Conservation (phyloP, 169 alveolate genomes). For the Babesia microti region DNA sequence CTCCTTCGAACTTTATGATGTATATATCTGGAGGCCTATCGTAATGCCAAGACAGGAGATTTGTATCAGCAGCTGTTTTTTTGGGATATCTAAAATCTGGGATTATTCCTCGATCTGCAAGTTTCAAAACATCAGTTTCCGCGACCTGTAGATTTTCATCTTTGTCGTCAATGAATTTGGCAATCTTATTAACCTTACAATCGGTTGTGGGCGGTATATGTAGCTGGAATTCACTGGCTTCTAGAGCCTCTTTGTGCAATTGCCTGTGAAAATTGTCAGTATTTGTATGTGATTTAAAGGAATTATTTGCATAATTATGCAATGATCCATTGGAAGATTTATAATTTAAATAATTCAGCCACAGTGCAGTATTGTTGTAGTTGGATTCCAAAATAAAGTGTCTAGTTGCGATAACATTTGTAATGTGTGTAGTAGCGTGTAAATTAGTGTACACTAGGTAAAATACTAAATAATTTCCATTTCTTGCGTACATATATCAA, state of each 20-base stretch:
- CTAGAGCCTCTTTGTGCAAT: constrained; percentile 14
- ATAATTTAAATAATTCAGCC: too few relatives aligned
- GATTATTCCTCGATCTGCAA: constrained; percentile 18
- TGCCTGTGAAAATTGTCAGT: too few relatives aligned
- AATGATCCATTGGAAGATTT: too few relatives aligned
- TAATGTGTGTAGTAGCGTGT: too few relatives aligned
- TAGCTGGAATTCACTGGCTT: constrained; percentile 27
- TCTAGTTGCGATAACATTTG: too few relatives aligned
- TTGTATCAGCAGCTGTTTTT: constrained; percentile 11
- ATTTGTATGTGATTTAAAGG: too few relatives aligned
- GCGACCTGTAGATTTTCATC: constrained; percentile 8
- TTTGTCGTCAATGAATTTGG: not conserved
- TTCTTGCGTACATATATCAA: too few relatives aligned
- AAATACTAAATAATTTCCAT: too few relatives aligned
- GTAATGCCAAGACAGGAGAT: constrained; percentile 16
- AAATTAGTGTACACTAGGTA: too few relatives aligned
- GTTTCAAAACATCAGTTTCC: constrained; percentile 13
- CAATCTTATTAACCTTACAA: not conserved
- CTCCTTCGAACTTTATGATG: constrained; percentile 34
- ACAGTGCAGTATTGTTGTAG: too few relatives aligned
- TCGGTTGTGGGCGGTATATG: constrained; percentile 43
- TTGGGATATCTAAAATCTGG: constrained; percentile 21
- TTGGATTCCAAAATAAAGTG: too few relatives aligned
- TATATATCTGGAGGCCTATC: constrained; percentile 41
- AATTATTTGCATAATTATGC: too few relatives aligned